A percentile compares a stretch with the other conserved stretches of the same genome.
Conservation (phyloP, 371 early-diverging fungal genomes). For the Lichtheimia hyalospora region DNA sequence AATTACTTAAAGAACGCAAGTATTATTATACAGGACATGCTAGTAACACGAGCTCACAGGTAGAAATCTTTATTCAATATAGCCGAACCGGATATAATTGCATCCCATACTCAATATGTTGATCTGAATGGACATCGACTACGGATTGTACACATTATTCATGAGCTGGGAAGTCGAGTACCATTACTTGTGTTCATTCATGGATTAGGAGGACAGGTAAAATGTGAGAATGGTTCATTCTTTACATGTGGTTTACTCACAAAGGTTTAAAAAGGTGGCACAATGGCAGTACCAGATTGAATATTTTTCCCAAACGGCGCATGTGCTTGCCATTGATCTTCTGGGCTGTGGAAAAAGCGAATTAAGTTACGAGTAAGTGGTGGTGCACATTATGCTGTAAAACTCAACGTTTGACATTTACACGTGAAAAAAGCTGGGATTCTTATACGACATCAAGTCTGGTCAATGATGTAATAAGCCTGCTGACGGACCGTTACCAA, state of each 20-base stretch:
- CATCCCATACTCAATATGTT: conserved; percentile 55
- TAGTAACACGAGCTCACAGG: neutral
- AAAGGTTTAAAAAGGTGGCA: conserved; percentile 40
- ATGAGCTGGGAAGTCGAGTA: conserved; percentile 65
- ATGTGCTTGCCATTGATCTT: conserved; percentile 68
- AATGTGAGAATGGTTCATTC: neutral
- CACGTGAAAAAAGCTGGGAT: conserved; percentile 37
- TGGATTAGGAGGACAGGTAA: conserved; percentile 74
- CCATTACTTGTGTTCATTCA: conserved; percentile 73
- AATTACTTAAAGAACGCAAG: conserved; percentile 30
- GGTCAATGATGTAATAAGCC: conserved; percentile 49
- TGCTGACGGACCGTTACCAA: conserved; percentile 58
- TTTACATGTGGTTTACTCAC: neutral
- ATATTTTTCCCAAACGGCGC: conserved; percentile 67
- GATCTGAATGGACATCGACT: conserved; percentile 56
- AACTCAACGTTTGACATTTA: neutral
- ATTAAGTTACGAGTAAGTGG: conserved; percentile 20
- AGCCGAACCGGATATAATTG: conserved; percentile 45
- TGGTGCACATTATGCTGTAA: neutral
- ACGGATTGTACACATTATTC: conserved; percentile 68
- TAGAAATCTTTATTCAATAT: neutral
- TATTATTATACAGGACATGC: neutral
- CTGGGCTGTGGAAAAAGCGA: conserved; percentile 70
- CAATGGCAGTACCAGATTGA: conserved; percentile 70
- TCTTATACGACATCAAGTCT: conserved; percentile 60